Percentiles rank a stretch among this genome's conserved stretches.
These are phyloP conservation scores for Lecanosticta acicola DNA, from an alignment of 2,329 filamentous ascomycete species.

Conservation along the genomic window DNA sequence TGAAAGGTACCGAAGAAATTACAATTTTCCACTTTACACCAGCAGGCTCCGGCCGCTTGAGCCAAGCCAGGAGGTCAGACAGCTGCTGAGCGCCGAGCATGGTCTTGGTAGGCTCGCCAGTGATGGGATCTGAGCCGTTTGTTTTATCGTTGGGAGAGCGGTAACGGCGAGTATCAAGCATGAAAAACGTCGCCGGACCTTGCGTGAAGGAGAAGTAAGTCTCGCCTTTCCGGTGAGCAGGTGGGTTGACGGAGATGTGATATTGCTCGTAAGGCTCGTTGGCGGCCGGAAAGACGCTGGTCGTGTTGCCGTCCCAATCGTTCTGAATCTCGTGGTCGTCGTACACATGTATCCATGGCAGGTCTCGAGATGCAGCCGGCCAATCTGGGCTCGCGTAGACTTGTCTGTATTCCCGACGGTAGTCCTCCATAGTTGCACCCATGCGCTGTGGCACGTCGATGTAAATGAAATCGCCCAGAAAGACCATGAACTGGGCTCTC, in stretches of 20 bases:
- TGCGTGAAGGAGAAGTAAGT: conserved; percentile 89
- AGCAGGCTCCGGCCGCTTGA: conserved; percentile 63
- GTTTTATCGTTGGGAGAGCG: conserved; percentile 61
- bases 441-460: conserved; percentile 80
- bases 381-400: conserved; percentile 96
- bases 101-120: conserved; percentile 54
- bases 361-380: conserved; percentile 63
- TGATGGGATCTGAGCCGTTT: conserved; percentile 53
- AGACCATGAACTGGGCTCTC: conserved; percentile 65
- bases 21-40: conserved; percentile 93
- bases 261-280: conserved; percentile 83
- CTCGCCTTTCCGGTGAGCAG: conserved; percentile 52
- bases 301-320: conserved; percentile 80
- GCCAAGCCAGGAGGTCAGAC: conserved; percentile 70
- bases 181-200: conserved; percentile 88
- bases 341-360: conserved; percentile 97
- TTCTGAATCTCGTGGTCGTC: conserved; percentile 97
- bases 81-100: conserved; percentile 83
- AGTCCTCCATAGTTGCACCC: conserved; percentile 66
- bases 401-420: conserved; percentile 85
- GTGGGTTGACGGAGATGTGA: conserved; percentile 79
- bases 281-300: conserved; percentile 71
- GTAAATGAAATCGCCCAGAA: conserved; percentile 83
- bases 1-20: conserved; percentile 86
- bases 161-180: conserved; percentile 86